Evolutionary conservation across 805 yeast genomes (phyloP).

Genomic region (Scheffersomyces coipomensis): DNA sequence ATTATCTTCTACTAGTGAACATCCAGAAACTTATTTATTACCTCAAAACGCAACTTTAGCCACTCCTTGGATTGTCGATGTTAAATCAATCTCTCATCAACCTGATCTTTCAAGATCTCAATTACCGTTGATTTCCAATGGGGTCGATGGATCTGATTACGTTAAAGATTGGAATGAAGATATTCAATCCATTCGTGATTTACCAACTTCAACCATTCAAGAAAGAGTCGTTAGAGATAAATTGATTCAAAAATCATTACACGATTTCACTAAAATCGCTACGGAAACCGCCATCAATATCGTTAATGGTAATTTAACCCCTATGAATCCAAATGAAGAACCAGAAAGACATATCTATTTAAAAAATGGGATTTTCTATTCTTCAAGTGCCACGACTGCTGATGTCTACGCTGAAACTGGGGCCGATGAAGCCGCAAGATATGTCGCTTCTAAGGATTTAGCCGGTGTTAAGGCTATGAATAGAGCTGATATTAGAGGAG

Average conservation of each 20-base stretch:
- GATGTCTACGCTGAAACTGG: conserved; percentile 68
- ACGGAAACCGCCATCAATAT: conserved; percentile 77
- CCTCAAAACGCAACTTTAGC: conserved; percentile 63
- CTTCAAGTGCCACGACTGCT: conserved; percentile 63
- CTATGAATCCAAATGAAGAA: conserved; percentile 80
- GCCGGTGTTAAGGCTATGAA: conserved; percentile 68
- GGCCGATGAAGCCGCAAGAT: conserved; percentile 84
- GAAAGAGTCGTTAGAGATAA: conserved; percentile 77
- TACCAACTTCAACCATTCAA: conserved; percentile 55
- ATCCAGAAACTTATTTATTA: conserved; percentile 56
- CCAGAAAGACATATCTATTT: conserved; percentile 64
- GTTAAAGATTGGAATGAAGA: conserved; percentile 89
- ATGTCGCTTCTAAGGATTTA: conserved; percentile 76
- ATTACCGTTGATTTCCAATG: conserved; percentile 49
- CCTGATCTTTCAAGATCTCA: conserved; percentile 68
- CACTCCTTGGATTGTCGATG: conserved; percentile 75
- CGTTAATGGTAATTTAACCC: conserved; percentile 66
- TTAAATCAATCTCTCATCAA: conserved; percentile 12
- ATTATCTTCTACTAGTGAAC: conserved; percentile 34
- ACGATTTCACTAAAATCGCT: conserved; percentile 76
- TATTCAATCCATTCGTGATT: conserved; percentile 76
- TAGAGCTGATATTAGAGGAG: conserved; percentile 58
- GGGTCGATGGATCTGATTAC: conserved; percentile 57
- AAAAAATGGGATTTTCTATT: conserved; percentile 83
- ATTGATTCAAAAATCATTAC: conserved; percentile 64